Percentiles rank a stretch among this genome's conserved stretches.
Conservation (phyloP, 1,284 basidiomycete genomes). For the Boletellus dicymbophilus region DNA sequence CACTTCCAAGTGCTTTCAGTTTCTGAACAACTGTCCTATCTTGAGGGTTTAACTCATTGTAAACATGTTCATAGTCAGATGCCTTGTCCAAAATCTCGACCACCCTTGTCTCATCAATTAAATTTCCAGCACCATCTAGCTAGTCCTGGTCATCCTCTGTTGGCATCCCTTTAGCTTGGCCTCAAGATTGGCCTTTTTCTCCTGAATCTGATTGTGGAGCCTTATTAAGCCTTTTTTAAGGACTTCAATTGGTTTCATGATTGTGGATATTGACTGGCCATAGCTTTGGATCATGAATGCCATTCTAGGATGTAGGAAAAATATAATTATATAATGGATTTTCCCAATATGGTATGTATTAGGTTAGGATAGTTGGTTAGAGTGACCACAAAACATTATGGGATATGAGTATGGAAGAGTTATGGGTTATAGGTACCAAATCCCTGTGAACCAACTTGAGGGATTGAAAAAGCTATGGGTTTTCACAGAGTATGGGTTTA, state of each 20-base stretch:
- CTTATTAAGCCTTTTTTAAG: slow-evolving; percentile 6
- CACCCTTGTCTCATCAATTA: slow-evolving; percentile 7
- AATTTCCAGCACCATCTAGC: slow-evolving; percentile 10
- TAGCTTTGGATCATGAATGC: no score
- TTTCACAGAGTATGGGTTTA: neutral
- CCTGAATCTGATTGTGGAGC: neutral
- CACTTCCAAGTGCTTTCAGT: neutral
- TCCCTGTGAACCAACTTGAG: slow-evolving; percentile 6
- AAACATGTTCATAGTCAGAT: slow-evolving; percentile 4
- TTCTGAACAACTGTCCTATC: slow-evolving; percentile 6
- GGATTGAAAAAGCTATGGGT: slow-evolving; percentile 9
- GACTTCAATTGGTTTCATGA: slow-evolving; percentile 8
- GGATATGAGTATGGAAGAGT: neutral
- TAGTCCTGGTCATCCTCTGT: slow-evolving; percentile 8
- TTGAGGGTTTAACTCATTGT: neutral
- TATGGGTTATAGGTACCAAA: slow-evolving; percentile 2
- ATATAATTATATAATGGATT: neutral
- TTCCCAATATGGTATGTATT: neutral
- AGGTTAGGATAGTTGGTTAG: no score
- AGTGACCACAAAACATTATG: neutral
- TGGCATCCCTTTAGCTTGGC: neutral
- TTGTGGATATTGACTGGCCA: neutral
- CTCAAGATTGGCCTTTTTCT: neutral
- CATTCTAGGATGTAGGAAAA: neutral
- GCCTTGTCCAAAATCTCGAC: slow-evolving; percentile 2